Percentiles rank a stretch among this genome's conserved stretches.
Evolutionary conservation across 2,329 filamentous ascomycete genomes (phyloP).

Genomic region (Penicillium capsulatum): DNA sequence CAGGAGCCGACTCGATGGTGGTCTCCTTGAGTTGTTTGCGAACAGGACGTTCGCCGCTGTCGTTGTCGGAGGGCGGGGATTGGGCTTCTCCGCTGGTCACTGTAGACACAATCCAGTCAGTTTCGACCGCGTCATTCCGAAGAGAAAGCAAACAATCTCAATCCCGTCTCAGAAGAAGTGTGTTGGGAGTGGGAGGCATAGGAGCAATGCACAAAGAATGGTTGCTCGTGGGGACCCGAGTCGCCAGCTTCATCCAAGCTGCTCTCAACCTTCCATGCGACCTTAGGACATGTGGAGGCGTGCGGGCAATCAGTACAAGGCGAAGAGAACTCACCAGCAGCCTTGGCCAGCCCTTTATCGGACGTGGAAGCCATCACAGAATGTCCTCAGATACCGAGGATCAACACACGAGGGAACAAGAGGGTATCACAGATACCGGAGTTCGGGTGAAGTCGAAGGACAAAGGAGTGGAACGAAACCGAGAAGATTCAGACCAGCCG

Average conservation of each 20-base stretch:
- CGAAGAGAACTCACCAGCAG: conserved; percentile 3
- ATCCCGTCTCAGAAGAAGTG: background rate
- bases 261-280: conserved; percentile 5
- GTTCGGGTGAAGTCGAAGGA: conserved; percentile 1
- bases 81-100: conserved; percentile 22
- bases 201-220: conserved; percentile 1
- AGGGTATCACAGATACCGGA: conserved; percentile 7
- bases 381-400: conserved; percentile 3
- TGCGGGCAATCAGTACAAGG: background rate
- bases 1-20: conserved; percentile 47
- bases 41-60: conserved; percentile 53
- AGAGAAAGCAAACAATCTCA: background rate
- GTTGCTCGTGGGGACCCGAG: conserved; percentile 1
- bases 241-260: conserved; percentile 4
- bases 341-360: background rate
- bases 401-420: conserved; percentile 2
- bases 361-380: conserved; percentile 12
- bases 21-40: conserved; percentile 60
- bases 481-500: conserved; percentile 9
- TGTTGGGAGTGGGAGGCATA: background rate
- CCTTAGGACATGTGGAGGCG: background rate
- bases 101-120: conserved; percentile 10
- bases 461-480: background rate
- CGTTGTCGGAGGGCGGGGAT: conserved; percentile 36
- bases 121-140: background rate